Percentiles rank a stretch among this genome's conserved stretches.
These are phyloP conservation scores for Tylopilus sp. DNA, from an alignment of 768 basidiomycete species.

Conservation along the genomic window DNA sequence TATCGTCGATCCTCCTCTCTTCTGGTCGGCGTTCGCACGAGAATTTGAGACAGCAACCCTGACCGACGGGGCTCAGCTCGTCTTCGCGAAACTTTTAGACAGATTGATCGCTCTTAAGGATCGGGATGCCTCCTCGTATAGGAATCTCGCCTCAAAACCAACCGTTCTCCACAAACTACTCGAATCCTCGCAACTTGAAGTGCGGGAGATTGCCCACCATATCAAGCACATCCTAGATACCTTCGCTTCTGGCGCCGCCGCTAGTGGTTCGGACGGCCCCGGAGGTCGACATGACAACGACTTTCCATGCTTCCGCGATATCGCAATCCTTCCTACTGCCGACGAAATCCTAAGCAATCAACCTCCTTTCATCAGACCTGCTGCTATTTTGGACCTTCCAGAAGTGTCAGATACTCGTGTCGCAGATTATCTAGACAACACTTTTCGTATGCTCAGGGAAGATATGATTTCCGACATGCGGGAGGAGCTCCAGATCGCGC, in stretches of 20 bases:
- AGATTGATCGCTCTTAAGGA: conserved; percentile 42
- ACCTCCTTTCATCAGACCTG: conserved; percentile 50
- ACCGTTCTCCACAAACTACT: conserved; percentile 25
- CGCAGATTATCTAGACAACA: conserved; percentile 57
- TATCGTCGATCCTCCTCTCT: conserved; percentile 52
- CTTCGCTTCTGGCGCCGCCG: conserved; percentile 20
- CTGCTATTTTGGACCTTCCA: conserved; percentile 43
- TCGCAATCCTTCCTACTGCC: conserved; percentile 62
- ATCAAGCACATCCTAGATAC: conserved; percentile 40
- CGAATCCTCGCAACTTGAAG: conserved; percentile 23
- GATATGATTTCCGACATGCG: conserved; percentile 60
- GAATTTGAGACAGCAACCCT: conserved; percentile 35
- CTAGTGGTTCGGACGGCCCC: conserved; percentile 34
- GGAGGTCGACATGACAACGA: conserved; percentile 76
- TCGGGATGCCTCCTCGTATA: conserved; percentile 35
- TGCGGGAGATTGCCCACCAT: conserved; percentile 37
- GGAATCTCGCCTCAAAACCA: conserved; percentile 35
- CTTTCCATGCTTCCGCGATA: conserved; percentile 53
- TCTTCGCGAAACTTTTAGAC: conserved; percentile 49
- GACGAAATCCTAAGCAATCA: conserved; percentile 52
- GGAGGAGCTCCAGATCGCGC: conserved; percentile 50
- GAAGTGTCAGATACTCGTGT: conserved; percentile 36
- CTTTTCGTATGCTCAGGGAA: conserved; percentile 62
- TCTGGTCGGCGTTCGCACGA: conserved; percentile 40
- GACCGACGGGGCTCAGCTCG: conserved; percentile 33